These are phyloP conservation scores for Vitis hybrid DNA, from an alignment of 177 flowering plant species.

Conservation along the genomic window DNA sequence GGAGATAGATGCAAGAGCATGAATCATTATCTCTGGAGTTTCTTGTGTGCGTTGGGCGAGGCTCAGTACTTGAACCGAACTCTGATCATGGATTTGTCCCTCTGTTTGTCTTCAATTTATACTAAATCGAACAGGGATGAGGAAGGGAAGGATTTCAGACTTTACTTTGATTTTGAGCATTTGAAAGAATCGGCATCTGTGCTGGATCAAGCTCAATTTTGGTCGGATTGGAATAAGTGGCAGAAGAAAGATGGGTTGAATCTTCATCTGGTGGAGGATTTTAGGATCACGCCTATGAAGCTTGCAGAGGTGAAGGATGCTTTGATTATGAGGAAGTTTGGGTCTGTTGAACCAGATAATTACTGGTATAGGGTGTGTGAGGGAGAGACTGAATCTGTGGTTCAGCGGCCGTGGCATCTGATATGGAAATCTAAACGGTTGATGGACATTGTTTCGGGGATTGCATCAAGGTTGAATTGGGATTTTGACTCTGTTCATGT, in stretches of 20 bases:
- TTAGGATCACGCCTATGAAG: slow-evolving; percentile 55
- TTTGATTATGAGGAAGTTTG: slow-evolving; percentile 58
- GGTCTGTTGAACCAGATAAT: slow-evolving; percentile 57
- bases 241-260: slow-evolving; percentile 35
- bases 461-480: slow-evolving; percentile 48
- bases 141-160: slow-evolving; percentile 64
- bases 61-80: slow-evolving; percentile 61
- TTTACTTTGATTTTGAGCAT: slow-evolving; percentile 65
- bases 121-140: slow-evolving; percentile 43
- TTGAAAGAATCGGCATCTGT: slow-evolving; percentile 55
- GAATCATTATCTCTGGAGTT: slow-evolving; percentile 62
- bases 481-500: slow-evolving; percentile 60
- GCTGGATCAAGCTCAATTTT: slow-evolving; percentile 50
- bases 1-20: slow-evolving; percentile 66
- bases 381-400: slow-evolving; percentile 54
- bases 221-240: slow-evolving; percentile 58
- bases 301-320: slow-evolving; percentile 37
- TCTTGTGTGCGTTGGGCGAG: slow-evolving; percentile 60
- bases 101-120: slow-evolving; percentile 49
- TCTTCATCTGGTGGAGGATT: slow-evolving; percentile 52
- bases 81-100: slow-evolving; percentile 47
- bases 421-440: slow-evolving; percentile 58
- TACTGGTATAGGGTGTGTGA: slow-evolving; percentile 69
- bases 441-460: slow-evolving; percentile 59
- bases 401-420: slow-evolving; percentile 62